Percentiles rank a stretch among this genome's conserved stretches.
phyloP scores from a whole-genome alignment of 73 alveolate species.

The Stentor coeruleus region DNA sequence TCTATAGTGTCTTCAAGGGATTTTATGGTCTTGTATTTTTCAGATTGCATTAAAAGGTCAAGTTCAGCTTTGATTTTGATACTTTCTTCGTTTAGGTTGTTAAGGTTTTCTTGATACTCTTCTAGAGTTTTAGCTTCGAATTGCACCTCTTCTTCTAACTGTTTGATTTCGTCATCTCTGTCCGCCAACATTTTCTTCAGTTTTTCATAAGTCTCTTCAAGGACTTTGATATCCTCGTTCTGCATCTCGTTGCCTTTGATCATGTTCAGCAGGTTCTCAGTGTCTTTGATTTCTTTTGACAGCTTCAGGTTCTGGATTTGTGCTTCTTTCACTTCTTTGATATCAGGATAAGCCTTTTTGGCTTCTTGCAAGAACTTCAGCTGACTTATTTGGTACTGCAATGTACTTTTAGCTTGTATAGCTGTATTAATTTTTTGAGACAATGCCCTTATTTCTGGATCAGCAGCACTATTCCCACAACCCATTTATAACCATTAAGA shows the following conservation, averaged over 20 bases:
- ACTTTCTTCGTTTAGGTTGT: not conserved
- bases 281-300: not conserved
- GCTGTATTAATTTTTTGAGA: not conserved
- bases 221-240: not conserved
- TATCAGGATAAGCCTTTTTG: not conserved
- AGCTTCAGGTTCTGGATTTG: not conserved
- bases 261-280: not conserved
- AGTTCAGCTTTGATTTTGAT: not conserved
- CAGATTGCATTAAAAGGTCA: not conserved
- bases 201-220: not conserved
- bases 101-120: not conserved
- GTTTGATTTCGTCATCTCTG: not conserved
- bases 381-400: slow-evolving; percentile 11
- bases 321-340: not conserved
- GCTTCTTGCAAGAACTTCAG: not conserved
- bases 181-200: not conserved
- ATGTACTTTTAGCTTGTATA: not conserved
- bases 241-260: slow-evolving; percentile 15
- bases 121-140: not conserved
- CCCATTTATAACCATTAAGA: not conserved
- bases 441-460: not conserved
- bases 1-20: not conserved
- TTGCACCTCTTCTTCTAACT: not conserved
- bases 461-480: not conserved
- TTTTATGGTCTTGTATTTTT: not conserved